A percentile compares a stretch with the other conserved stretches of the same genome.
Evolutionary conservation across 306 rosid genomes (phyloP).

Genomic region (Spatholobus suberectus): DNA sequence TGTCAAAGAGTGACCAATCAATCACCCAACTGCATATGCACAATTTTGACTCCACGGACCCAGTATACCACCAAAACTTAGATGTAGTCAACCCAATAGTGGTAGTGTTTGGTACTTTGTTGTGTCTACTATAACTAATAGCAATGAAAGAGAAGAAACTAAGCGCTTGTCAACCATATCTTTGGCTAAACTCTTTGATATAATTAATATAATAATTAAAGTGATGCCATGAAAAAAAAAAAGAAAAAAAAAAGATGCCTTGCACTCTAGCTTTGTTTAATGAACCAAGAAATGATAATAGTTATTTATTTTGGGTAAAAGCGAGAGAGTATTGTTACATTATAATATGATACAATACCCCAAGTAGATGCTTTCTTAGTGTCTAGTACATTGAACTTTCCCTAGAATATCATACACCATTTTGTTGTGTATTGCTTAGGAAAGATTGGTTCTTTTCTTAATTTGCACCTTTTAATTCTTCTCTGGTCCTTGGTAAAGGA

Average conservation of each 20-base stretch:
- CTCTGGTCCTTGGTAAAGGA: constrained; percentile 39
- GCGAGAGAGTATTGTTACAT: constrained; percentile 18
- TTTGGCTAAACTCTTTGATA: constrained; percentile 24
- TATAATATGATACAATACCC: constrained; percentile 41
- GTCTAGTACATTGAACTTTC: constrained; percentile 57
- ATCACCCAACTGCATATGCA: not conserved
- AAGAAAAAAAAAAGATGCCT: too few species aligned
- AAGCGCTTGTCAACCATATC: constrained; percentile 5
- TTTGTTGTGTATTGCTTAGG: constrained; percentile 42
- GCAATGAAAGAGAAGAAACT: not conserved
- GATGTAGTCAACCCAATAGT: constrained; percentile 39
- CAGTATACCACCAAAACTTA: constrained; percentile 24
- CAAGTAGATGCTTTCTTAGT: constrained; percentile 52
- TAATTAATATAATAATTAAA: not conserved
- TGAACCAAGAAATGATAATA: constrained; percentile 21
- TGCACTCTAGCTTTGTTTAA: constrained; percentile 37
- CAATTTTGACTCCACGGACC: constrained; percentile 22
- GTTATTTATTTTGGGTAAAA: constrained; percentile 36
- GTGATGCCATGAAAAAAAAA: constrained; percentile 33
- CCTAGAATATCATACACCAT: constrained; percentile 34
- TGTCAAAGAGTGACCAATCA: constrained; percentile 7
- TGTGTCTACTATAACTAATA: not conserved
- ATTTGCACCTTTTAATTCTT: constrained; percentile 32
- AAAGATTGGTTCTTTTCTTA: constrained; percentile 33
- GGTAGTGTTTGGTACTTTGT: constrained; percentile 15